Evolutionary conservation across 805 yeast species (phyloP).

Genomic region (Sugiyamaella mastotermitis): DNA sequence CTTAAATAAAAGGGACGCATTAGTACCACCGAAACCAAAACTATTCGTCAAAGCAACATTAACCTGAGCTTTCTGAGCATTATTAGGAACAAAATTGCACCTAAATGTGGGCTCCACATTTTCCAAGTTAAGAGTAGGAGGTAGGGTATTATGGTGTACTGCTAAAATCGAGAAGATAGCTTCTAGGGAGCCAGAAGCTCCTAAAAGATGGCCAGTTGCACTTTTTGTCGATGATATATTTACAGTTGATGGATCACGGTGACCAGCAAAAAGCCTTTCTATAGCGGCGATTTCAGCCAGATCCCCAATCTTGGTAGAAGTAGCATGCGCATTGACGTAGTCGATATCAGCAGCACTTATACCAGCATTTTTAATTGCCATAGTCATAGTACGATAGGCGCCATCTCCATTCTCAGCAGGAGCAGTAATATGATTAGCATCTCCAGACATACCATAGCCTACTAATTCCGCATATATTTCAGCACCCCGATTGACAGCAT

Average conservation of each 20-base stretch:
- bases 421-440: slow-evolving; percentile 89
- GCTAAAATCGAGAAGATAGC: slow-evolving; percentile 74
- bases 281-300: slow-evolving; percentile 80
- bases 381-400: slow-evolving; percentile 73
- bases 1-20: slow-evolving; percentile 52
- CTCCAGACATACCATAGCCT: slow-evolving; percentile 91
- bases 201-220: slow-evolving; percentile 86
- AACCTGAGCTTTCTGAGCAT: slow-evolving; percentile 36
- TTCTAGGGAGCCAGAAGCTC: slow-evolving; percentile 96
- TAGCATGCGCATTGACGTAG: slow-evolving; percentile 94
- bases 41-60: slow-evolving; percentile 74
- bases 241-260: slow-evolving; percentile 27
- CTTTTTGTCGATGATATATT: slow-evolving; percentile 80
- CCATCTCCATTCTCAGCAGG: slow-evolving; percentile 82
- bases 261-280: slow-evolving; percentile 36
- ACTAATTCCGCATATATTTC: slow-evolving; percentile 70
- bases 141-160: slow-evolving; percentile 48
- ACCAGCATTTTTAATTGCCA: slow-evolving; percentile 54
- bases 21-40: slow-evolving; percentile 97
- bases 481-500: slow-evolving; percentile 61
- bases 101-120: slow-evolving; percentile 45
- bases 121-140: slow-evolving; percentile 76
- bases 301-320: slow-evolving; percentile 88
- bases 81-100: slow-evolving; percentile 53
- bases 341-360: slow-evolving; percentile 47